Evolutionary conservation across 352 stramenopile species (phyloP), one percentile per base, ranked within the genome.

Genomic region (Achlya hypogyna): DNA sequence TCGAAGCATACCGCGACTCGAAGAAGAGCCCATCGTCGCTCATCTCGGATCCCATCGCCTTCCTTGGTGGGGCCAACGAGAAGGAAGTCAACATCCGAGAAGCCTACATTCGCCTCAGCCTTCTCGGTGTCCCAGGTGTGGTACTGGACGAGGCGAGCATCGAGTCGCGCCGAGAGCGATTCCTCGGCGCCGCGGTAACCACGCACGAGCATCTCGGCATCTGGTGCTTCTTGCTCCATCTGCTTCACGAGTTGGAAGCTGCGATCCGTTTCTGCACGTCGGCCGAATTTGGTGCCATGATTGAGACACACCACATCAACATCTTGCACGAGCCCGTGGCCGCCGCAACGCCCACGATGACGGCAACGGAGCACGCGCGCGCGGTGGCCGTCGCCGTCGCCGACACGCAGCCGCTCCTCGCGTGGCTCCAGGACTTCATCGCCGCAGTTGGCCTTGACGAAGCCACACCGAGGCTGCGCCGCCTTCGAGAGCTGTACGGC

Each of bases 221-320:
- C 27, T 95, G 84, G 84, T 95, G 86, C 67, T 58, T 95, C 32
- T 75, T 88, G 71, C 91, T 92, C 52, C 90, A 81, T 67, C 72
- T 93, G 16, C 82, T 92, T 52, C 42, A 92, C 25, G 84, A 95
- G 54, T 68, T 95, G 28, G 82, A 88, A 53, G 0, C 35, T 43
- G 51, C 16, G 10, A 9, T 67, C 18, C 16, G 34, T 5, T 49
- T 58, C 9, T n/a, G 29, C 5, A 27, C 40, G 4, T 18, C 12
- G 6, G 12, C 23, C 20, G 29, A 51, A 28, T 31, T 40, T 27
- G 12, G 29, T 5, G 23, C n/a, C 20, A 6, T 49, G 23, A 22
- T 67, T 18, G 34, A 59, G 5, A n/a, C 47, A 16, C 12, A 28
- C 6, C 8, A 43, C 18, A 53, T 65, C 40, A 51, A 52, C 35